Conservation (phyloP, 169 alveolate species). For the Cryptosporidium viatorum region DNA sequence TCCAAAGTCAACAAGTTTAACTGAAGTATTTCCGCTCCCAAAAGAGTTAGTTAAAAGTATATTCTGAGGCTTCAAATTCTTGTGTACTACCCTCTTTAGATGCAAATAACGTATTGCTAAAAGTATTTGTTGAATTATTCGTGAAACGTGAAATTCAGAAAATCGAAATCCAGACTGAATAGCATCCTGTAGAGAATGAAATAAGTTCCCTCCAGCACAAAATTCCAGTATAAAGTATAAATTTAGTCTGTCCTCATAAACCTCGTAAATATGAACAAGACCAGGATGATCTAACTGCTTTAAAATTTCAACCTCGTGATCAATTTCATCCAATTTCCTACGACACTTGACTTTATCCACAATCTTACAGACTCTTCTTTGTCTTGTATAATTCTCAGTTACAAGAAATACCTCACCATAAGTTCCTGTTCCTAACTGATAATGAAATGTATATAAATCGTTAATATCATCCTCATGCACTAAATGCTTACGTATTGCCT, state of each 20-base stretch:
- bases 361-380: constrained; percentile 60
- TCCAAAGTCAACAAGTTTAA: constrained; percentile 88
- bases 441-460: constrained; percentile 54
- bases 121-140: constrained; percentile 80
- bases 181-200: constrained; percentile 66
- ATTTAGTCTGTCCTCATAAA: constrained; percentile 80
- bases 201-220: constrained; percentile 81
- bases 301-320: constrained; percentile 78
- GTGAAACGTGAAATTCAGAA: constrained; percentile 81
- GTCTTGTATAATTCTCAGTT: constrained; percentile 59
- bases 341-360: constrained; percentile 37
- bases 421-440: constrained; percentile 55
- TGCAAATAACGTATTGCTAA: constrained; percentile 84
- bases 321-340: constrained; percentile 49
- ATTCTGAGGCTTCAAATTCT: constrained; percentile 81
- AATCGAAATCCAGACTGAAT: constrained; percentile 77
- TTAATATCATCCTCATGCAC: constrained; percentile 54
- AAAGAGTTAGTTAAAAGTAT: constrained; percentile 50
- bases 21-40: constrained; percentile 76
- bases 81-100: constrained; percentile 79
- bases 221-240: constrained; percentile 81
- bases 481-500: constrained; percentile 23
- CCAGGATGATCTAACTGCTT: constrained; percentile 83
- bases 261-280: constrained; percentile 79
- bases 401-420: constrained; percentile 62